Evolutionary conservation across 2,329 filamentous ascomycete genomes (phyloP).

Genomic region (Aspergillus unguis): DNA sequence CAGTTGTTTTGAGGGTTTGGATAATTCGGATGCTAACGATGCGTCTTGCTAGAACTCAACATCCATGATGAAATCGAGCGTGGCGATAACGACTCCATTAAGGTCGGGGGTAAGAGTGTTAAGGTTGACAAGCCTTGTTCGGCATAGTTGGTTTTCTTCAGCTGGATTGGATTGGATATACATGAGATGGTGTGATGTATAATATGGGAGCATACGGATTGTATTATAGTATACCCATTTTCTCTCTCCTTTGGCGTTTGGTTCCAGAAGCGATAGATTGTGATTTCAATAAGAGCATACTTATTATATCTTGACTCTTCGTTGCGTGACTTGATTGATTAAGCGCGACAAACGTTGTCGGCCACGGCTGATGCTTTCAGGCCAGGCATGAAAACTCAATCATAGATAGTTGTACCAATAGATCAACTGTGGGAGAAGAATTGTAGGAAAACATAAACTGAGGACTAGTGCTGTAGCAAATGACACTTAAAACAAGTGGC

Average conservation of each 20-base stretch:
- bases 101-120: slow-evolving; percentile 49
- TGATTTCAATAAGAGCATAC: background rate
- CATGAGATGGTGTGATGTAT: background rate
- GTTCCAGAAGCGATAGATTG: slow-evolving; percentile 10
- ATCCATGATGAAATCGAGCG: slow-evolving; percentile 91
- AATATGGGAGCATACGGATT: slow-evolving; percentile 15
- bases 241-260: slow-evolving; percentile 32
- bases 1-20: background rate
- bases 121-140: slow-evolving; percentile 44
- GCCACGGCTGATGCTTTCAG: no score
- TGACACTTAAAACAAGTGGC: no score
- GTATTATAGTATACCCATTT: slow-evolving; percentile 41
- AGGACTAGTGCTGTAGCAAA: no score
- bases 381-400: no score
- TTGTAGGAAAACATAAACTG: no score
- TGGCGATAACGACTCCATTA: slow-evolving; percentile 89
- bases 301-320: background rate
- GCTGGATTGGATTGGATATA: background rate
- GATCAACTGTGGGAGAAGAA: no score
- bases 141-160: slow-evolving; percentile 18
- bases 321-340: no score
- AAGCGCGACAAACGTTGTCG: no score
- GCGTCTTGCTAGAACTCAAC: slow-evolving; percentile 62
- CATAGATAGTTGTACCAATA: no score
- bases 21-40: slow-evolving; percentile 4